Percentiles rank a stretch among this genome's conserved stretches.
Evolutionary conservation across 148 eudicot species (phyloP).

Genomic region (Polygonum aviculare): DNA sequence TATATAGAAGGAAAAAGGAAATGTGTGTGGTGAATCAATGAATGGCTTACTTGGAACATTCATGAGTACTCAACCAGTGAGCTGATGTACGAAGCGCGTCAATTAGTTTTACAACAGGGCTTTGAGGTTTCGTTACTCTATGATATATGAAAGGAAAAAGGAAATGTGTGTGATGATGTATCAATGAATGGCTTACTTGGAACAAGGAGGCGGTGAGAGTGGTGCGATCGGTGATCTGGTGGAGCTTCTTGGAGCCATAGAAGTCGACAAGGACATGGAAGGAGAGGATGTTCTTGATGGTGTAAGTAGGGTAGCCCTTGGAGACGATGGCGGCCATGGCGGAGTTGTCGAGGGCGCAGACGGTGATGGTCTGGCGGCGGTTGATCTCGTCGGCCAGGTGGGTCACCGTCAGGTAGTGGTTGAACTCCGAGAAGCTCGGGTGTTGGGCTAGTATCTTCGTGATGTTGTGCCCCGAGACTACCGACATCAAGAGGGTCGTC

Average conservation of each 20-base stretch:
- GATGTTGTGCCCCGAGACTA: conserved; percentile 35
- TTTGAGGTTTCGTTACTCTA: no score
- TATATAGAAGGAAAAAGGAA: no score
- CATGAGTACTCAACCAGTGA: no score
- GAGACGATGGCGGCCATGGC: conserved; percentile 57
- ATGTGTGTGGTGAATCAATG: no score
- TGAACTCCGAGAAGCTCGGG: conserved; percentile 60
- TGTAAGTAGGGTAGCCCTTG: conserved; percentile 29
- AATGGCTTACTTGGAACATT: conserved; percentile 32
- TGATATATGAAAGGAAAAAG: background rate
- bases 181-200: conserved; percentile 18
- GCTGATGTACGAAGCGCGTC: no score
- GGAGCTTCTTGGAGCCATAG: conserved; percentile 71
- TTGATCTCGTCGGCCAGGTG: conserved; percentile 77
- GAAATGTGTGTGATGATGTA: no score
- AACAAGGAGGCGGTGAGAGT: conserved; percentile 64
- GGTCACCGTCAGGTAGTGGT: conserved; percentile 66
- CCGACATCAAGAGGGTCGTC: background rate
- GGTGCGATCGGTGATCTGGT: conserved; percentile 56
- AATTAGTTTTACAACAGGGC: no score
- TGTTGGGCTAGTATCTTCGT: conserved; percentile 46
- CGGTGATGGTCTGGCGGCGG: conserved; percentile 62
- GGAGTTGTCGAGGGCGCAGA: conserved; percentile 67
- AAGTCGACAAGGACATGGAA: conserved; percentile 69
- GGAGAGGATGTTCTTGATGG: conserved; percentile 55